Evolutionary conservation across 768 basidiomycete species (phyloP).

Genomic region (Tricholoma saponaceum): DNA sequence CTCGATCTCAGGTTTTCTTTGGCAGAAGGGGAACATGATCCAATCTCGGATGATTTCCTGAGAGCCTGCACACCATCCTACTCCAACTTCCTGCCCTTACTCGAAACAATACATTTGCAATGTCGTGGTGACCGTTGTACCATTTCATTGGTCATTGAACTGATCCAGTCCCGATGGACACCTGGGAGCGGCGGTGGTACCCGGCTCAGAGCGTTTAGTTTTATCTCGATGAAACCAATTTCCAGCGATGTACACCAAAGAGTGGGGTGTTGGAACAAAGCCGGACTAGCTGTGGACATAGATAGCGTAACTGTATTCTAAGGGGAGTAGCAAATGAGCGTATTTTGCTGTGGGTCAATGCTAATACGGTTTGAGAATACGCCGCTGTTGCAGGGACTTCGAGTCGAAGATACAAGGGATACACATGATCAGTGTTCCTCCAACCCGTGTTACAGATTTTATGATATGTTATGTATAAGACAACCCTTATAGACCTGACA

Average conservation of each 20-base stretch:
- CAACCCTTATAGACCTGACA: too few species aligned
- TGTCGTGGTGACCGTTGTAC: conserved; percentile 30
- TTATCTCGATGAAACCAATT: conserved; percentile 26
- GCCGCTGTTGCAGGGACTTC: too few species aligned
- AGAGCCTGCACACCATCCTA: conserved; percentile 9
- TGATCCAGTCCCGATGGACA: conserved; percentile 31
- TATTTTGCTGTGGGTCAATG: too few species aligned
- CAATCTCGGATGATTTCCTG: conserved; percentile 33
- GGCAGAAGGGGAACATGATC: conserved; percentile 27
- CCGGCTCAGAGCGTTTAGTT: conserved; percentile 21
- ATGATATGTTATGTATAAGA: too few species aligned
- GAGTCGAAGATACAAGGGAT: too few species aligned
- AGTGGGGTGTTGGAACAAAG: conserved; percentile 18
- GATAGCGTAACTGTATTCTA: neutral
- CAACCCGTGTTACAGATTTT: too few species aligned
- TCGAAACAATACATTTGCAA: conserved; percentile 26
- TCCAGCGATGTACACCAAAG: conserved; percentile 16
- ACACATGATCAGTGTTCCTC: too few species aligned
- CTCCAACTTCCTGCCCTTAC: conserved; percentile 17
- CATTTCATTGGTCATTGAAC: conserved; percentile 19
- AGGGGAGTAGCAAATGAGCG: neutral
- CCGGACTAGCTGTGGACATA: conserved; percentile 22
- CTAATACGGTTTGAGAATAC: too few species aligned
- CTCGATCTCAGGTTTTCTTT: conserved; percentile 33
- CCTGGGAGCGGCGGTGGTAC: neutral